phyloP scores from a whole-genome alignment of 2,329 filamentous ascomycete genomes.

The Penicillium sp. region DNA sequence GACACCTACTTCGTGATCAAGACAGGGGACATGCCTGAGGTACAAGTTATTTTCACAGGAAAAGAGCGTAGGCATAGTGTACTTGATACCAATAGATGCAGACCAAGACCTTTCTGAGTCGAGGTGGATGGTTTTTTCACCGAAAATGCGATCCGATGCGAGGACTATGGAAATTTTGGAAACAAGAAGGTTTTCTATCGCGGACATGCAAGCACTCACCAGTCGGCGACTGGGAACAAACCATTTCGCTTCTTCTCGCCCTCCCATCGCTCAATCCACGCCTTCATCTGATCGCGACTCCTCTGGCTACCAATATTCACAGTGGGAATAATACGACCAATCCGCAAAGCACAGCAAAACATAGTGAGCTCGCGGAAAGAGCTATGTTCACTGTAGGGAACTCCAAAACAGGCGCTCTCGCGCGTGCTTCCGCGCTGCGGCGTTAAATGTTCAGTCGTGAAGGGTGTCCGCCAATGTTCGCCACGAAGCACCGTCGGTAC shows the following conservation, averaged over 20 bases:
- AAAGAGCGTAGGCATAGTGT: too few relatives aligned
- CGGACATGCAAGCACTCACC: constrained; percentile 11
- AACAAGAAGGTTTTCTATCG: background rate
- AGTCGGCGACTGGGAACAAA: constrained; percentile 45
- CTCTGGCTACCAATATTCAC: constrained; percentile 72
- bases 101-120: too few relatives aligned
- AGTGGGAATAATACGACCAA: constrained; percentile 86
- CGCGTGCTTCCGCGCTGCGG: constrained; percentile 78
- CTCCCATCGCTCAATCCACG: constrained; percentile 60
- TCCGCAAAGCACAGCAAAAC: constrained; percentile 80
- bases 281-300: constrained; percentile 60
- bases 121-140: too few relatives aligned
- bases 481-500: constrained; percentile 61
- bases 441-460: constrained; percentile 63
- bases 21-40: too few relatives aligned
- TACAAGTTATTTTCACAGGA: too few relatives aligned
- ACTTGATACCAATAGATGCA: too few relatives aligned
- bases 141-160: too few relatives aligned
- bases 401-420: constrained; percentile 81
- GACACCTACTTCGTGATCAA: too few relatives aligned
- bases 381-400: constrained; percentile 93
- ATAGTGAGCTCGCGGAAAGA: constrained; percentile 90
- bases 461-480: constrained; percentile 69
- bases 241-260: constrained; percentile 58
- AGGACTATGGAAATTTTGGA: too few relatives aligned